Evolutionary conservation across 495 filamentous ascomycete genomes (phyloP).

Genomic region (Aspergillus panamensis): DNA sequence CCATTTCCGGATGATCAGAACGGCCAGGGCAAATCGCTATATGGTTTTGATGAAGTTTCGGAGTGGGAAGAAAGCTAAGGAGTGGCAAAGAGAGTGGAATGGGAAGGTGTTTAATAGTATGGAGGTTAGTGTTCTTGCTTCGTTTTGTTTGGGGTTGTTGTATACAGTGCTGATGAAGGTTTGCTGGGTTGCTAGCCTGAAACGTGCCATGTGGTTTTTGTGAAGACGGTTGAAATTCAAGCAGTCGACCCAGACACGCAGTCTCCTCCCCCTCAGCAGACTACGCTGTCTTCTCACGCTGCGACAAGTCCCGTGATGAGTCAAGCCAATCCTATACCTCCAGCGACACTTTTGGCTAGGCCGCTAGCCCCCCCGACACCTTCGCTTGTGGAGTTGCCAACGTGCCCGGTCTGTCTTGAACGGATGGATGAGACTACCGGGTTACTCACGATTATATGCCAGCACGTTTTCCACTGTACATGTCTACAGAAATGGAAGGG

Average conservation of each 20-base stretch:
- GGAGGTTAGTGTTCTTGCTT: constrained; percentile 59
- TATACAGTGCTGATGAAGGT: constrained; percentile 21
- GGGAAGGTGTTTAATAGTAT: constrained; percentile 92
- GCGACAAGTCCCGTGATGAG: constrained; percentile 46
- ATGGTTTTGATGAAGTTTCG: constrained; percentile 98
- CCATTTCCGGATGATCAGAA: constrained; percentile 94
- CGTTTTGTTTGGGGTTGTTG: constrained; percentile 1
- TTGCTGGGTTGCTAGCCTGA: constrained; percentile 60
- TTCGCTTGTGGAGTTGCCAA: constrained; percentile 84
- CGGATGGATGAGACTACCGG: constrained; percentile 98
- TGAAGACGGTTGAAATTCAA: constrained; percentile 79
- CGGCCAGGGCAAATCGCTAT: constrained; percentile 82
- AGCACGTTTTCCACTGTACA: constrained; percentile 97
- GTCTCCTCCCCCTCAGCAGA: constrained; percentile 30
- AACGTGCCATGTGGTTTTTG: constrained; percentile 92
- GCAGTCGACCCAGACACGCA: constrained; percentile 29
- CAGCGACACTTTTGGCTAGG: constrained; percentile 61
- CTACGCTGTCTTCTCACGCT: constrained; percentile 36
- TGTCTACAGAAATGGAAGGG: constrained; percentile 97
- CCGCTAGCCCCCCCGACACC: constrained; percentile 91
- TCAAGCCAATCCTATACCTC: constrained; percentile 45
- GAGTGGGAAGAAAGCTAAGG: constrained; percentile 63
- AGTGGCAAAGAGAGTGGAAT: constrained; percentile 86
- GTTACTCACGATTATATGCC: constrained; percentile 90
- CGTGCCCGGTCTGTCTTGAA: constrained; percentile 94